Conservation (phyloP, 2,329 filamentous ascomycete species). For the Ambrosiella xylebori region DNA sequence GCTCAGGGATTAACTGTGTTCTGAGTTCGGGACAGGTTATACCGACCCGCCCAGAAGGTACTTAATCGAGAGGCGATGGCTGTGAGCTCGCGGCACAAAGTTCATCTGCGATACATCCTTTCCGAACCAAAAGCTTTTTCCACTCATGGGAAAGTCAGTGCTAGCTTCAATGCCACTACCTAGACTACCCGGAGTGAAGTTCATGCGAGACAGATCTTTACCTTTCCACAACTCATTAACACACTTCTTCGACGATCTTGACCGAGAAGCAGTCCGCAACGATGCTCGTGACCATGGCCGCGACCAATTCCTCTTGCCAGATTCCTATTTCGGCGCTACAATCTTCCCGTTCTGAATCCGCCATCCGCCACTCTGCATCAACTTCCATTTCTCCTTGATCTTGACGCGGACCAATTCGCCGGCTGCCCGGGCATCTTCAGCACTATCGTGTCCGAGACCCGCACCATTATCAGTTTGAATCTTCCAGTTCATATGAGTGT, state of each 20-base stretch:
- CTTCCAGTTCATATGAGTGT: slow-evolving; percentile 48
- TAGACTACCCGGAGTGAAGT: too few relatives aligned
- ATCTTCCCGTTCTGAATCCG: slow-evolving; percentile 33
- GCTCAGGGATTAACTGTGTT: too few relatives aligned
- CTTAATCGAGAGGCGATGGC: too few relatives aligned
- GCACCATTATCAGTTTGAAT: slow-evolving; percentile 53
- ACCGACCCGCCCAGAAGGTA: too few relatives aligned
- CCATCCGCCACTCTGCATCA: slow-evolving; percentile 53
- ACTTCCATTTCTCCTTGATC: slow-evolving; percentile 52
- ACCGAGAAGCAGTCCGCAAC: too few relatives aligned
- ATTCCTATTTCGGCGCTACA: slow-evolving; percentile 20
- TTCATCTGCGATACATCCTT: background rate
- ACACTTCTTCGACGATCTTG: too few relatives aligned
- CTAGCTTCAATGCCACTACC: too few relatives aligned
- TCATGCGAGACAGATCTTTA: too few relatives aligned
- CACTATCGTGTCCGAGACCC: slow-evolving; percentile 56
- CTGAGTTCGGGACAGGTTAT: too few relatives aligned
- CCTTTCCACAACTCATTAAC: too few relatives aligned
- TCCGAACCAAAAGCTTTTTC: background rate
- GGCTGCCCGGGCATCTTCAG: slow-evolving; percentile 77
- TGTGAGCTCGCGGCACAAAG: background rate
- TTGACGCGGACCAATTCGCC: slow-evolving; percentile 67
- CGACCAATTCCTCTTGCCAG: background rate
- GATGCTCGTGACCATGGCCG: too few relatives aligned
- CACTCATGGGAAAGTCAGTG: background rate